phyloP scores from a whole-genome alignment of 805 yeast species.

The Nakazawaea populi region DNA sequence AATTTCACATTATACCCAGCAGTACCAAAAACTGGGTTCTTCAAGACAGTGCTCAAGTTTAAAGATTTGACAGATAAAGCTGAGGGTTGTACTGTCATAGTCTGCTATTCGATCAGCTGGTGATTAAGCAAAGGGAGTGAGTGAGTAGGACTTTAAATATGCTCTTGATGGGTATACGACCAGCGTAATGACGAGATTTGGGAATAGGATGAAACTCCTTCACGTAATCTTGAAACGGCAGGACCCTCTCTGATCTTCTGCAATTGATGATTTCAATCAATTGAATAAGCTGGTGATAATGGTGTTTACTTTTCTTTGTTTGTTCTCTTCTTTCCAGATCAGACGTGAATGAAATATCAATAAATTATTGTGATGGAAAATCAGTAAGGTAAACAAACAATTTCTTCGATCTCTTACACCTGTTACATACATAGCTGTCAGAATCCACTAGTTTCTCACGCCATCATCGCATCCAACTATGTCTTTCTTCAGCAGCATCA shows the following conservation, averaged over 20 bases:
- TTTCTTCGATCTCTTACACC: background rate
- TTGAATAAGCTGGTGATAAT: background rate
- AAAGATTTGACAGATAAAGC: background rate
- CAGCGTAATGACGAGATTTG: too few relatives aligned
- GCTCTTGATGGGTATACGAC: background rate
- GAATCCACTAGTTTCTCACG: background rate
- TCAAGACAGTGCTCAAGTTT: background rate
- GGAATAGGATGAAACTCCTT: too few relatives aligned
- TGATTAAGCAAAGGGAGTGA: background rate
- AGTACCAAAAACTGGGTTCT: background rate
- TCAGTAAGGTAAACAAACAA: background rate
- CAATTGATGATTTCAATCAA: background rate
- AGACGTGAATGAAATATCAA: background rate
- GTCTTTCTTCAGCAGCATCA: conserved; percentile 36
- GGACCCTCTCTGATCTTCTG: too few relatives aligned
- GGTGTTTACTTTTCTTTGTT: background rate
- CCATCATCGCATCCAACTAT: conserved; percentile 12
- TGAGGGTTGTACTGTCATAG: background rate
- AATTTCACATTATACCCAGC: conserved; percentile 16
- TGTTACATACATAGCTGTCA: background rate
- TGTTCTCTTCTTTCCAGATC: background rate
- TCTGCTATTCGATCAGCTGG: background rate
- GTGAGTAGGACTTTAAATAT: background rate
- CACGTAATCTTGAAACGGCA: too few relatives aligned
- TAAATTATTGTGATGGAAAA: background rate